Conservation (phyloP, 257 asterid genomes). For the Schizonepeta tenuifolia region DNA sequence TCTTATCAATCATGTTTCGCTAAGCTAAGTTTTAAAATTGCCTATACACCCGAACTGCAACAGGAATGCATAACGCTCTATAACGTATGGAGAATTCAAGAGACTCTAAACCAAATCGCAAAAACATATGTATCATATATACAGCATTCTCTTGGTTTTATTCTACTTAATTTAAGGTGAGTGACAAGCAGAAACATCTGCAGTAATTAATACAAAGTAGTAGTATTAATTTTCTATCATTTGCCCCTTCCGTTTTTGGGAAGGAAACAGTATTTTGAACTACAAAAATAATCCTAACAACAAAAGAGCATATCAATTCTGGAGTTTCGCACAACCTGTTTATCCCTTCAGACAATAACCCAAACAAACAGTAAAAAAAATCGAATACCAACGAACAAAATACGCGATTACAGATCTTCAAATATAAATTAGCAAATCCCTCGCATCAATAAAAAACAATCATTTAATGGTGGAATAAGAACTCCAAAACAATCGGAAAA, state of each 20-base stretch:
- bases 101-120: background rate
- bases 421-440: constrained; percentile 21
- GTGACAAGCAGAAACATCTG: too few species aligned
- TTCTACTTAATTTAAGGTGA: background rate
- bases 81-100: background rate
- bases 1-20: background rate
- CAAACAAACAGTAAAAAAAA: background rate
- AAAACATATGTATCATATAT: background rate
- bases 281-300: background rate
- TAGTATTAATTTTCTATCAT: background rate
- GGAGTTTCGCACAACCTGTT: background rate
- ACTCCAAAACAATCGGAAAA: constrained; percentile 16
- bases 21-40: background rate
- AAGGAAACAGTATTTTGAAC: background rate
- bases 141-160: background rate
- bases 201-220: background rate
- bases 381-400: background rate
- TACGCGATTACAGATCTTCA: constrained; percentile 29
- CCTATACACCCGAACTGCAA: background rate
- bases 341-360: constrained; percentile 7
- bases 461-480: background rate
- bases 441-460: constrained; percentile 8
- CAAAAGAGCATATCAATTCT: constrained; percentile 13
- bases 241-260: background rate
- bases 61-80: background rate